Evolutionary conservation across 768 basidiomycete species (phyloP).

Genomic region (Pilatotrama ljubarskyi): DNA sequence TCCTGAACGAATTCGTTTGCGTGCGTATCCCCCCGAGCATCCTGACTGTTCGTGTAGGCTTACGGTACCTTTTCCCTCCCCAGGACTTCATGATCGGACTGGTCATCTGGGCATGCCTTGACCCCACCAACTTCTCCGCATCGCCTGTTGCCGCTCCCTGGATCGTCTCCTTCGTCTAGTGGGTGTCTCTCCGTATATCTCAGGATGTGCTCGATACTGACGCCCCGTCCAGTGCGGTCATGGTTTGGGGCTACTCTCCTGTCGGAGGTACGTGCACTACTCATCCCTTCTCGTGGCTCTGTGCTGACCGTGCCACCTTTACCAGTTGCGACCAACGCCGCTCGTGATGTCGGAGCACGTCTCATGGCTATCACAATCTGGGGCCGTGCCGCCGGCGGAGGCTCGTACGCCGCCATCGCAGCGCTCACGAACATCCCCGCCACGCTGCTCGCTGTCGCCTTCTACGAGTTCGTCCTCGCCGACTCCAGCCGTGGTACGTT

Average conservation of each 20-base stretch:
- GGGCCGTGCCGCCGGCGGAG: constrained; percentile 54
- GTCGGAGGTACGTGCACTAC: constrained; percentile 36
- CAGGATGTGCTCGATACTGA: not conserved
- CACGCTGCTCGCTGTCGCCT: constrained; percentile 49
- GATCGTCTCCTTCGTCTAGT: constrained; percentile 60
- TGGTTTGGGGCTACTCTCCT: constrained; percentile 62
- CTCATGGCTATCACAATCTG: constrained; percentile 61
- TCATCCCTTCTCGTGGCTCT: not conserved
- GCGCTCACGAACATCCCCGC: constrained; percentile 69
- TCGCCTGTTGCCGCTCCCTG: constrained; percentile 53
- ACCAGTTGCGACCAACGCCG: constrained; percentile 56
- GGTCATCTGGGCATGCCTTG: constrained; percentile 52
- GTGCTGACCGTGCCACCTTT: not conserved
- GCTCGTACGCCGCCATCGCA: constrained; percentile 58
- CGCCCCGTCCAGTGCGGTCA: constrained; percentile 42
- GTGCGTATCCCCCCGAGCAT: constrained; percentile 35
- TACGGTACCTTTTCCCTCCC: not conserved
- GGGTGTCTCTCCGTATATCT: constrained; percentile 27
- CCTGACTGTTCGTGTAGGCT: not conserved
- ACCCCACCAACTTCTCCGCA: constrained; percentile 60
- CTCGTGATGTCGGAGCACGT: constrained; percentile 67
- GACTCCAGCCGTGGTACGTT: constrained; percentile 62
- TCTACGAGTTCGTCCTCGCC: constrained; percentile 58
- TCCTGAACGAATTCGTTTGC: constrained; percentile 57
- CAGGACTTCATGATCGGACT: constrained; percentile 48